A percentile compares a stretch with the other conserved stretches of the same genome.
Evolutionary conservation across 495 filamentous ascomycete genomes (phyloP).

Genomic region (Penicillium egyptiacum): DNA sequence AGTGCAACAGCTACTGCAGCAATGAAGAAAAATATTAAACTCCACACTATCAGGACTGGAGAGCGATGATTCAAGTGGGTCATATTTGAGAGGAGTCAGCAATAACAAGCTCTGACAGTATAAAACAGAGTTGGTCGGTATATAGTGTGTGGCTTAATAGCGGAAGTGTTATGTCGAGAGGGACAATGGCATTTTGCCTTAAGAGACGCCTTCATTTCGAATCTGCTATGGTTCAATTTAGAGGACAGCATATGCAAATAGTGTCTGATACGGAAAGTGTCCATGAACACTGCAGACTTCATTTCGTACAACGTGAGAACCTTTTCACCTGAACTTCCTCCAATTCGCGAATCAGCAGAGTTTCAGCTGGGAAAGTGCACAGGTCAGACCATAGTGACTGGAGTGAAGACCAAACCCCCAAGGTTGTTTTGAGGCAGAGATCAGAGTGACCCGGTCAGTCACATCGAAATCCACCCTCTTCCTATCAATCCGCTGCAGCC

Average conservation of each 20-base stretch:
- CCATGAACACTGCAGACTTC: not conserved
- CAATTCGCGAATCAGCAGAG: not conserved
- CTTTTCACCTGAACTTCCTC: not conserved
- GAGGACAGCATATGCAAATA: not conserved
- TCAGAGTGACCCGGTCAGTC: not conserved
- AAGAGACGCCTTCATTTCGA: not conserved
- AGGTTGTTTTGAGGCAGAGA: not conserved
- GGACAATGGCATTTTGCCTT: not conserved
- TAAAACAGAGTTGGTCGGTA: not conserved
- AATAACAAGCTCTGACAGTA: not conserved
- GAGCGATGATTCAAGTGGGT: constrained; percentile 3
- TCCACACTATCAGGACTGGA: constrained; percentile 10
- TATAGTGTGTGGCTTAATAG: not conserved
- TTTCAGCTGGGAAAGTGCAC: not conserved
- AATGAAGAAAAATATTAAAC: constrained; percentile 9
- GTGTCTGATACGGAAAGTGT: not conserved
- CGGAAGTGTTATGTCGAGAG: not conserved
- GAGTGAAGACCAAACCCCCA: not conserved
- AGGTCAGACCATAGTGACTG: not conserved
- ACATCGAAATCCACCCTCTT: not conserved
- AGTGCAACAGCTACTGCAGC: constrained; percentile 4
- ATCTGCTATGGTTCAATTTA: not conserved
- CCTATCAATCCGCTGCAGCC: not conserved
- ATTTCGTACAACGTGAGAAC: not conserved
- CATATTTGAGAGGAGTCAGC: not conserved